These are phyloP conservation scores for Botryosphaeria dothidea DNA, from an alignment of 2,329 filamentous ascomycete species.

Conservation along the genomic window DNA sequence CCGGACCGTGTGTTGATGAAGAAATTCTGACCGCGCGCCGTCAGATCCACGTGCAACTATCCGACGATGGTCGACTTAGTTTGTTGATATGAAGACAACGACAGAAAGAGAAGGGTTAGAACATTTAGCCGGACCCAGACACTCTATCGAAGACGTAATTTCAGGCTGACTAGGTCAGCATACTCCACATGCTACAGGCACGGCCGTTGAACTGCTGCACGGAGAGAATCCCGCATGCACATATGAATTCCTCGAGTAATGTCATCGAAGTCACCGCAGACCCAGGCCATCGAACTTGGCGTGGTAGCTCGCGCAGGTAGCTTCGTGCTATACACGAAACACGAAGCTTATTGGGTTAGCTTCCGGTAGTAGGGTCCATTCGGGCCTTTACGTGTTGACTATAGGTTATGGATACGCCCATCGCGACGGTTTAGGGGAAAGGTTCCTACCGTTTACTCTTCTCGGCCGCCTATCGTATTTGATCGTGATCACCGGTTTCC, in stretches of 20 bases:
- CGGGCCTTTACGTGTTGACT: slow-evolving; percentile 5
- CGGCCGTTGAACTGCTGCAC: background rate
- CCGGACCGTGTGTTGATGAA: background rate
- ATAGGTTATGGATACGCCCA: background rate
- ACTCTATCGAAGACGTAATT: background rate
- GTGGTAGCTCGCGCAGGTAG: background rate
- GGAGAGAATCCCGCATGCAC: background rate
- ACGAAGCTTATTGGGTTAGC: background rate
- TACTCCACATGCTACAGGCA: background rate
- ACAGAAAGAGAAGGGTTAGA: background rate
- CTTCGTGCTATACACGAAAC: background rate
- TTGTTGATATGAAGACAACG: background rate
- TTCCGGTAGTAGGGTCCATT: background rate
- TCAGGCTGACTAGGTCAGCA: background rate
- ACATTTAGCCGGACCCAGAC: background rate
- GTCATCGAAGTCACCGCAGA: background rate
- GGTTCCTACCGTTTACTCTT: background rate
- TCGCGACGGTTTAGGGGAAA: slow-evolving; percentile 6
- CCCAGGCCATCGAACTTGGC: background rate
- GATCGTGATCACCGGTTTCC: background rate
- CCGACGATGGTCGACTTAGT: background rate
- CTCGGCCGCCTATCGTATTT: background rate
- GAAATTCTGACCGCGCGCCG: background rate
- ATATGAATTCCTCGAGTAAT: background rate
- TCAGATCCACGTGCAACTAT: background rate